Evolutionary conservation across 768 basidiomycete species (phyloP), one percentile per base, ranked within the genome.

Genomic region (Lactarius hatsudake): DNA sequence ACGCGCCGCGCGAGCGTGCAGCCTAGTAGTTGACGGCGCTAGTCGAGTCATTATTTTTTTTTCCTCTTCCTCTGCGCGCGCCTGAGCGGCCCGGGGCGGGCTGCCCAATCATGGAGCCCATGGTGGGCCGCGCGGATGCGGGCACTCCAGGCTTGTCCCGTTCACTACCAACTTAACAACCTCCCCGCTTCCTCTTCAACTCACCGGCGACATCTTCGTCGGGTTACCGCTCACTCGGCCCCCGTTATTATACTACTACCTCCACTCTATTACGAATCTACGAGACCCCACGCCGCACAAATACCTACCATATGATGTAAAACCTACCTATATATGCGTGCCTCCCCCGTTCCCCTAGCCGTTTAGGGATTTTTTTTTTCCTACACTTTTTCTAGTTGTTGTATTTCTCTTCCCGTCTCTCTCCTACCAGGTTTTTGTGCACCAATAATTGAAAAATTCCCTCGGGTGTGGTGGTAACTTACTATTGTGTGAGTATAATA

Each of bases 1-100:
- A 43, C 58, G 54, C 69, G 69, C 6, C 67, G 69, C 26, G 61
- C 57, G 62, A 70, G 69, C 26, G 69, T 51, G n/a, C n/a, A n/a
- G 55, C 61, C 63, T 42, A 28, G 12, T 34, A 34, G 23, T 61
- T 55, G 67, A 68, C 34, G 5, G 18, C 51, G 51, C 23, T 51
- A 4, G 32, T 13, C 4, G 45, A 15, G 10, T 45, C 3, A 6
- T n/a, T n/a, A n/a, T n/a, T n/a, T 3, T 45, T n/a, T 45, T 6
- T 8, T 12, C 9, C 6, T 12, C 13, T 12, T 23, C 13, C 15
- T 4, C 5, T 23, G 23, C 18, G 40, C 17, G 17, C 17, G n/a
- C 23, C 18, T 23, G 48, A 23, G 51, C 51, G 51, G 23, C 23
- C 23, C 23, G 51, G 51, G 51, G 51, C 23, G 51, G 51, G 51